Evolutionary conservation across 2,329 filamentous ascomycete genomes (phyloP).

Genomic region (Dactylonectria estremocensis): DNA sequence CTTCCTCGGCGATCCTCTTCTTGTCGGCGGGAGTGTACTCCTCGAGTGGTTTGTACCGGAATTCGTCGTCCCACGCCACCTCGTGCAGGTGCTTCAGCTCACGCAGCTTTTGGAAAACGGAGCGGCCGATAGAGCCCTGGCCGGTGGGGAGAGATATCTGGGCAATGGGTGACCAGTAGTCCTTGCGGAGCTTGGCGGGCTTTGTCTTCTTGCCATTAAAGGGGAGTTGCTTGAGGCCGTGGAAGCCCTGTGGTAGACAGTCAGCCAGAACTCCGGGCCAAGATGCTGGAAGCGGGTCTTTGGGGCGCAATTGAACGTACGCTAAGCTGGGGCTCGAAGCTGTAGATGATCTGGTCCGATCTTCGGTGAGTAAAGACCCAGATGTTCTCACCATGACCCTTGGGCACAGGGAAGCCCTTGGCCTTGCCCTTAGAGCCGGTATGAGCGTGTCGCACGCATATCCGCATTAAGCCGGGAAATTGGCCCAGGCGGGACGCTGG

Average conservation of each 20-base stretch:
- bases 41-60: conserved; percentile 58
- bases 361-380: conserved; percentile 69
- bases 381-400: conserved; percentile 70
- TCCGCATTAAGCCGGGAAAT: conserved; percentile 60
- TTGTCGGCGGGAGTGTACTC: conserved; percentile 54
- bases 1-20: conserved; percentile 51
- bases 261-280: conserved; percentile 20
- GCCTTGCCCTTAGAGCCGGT: conserved; percentile 42
- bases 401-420: conserved; percentile 48
- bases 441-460: conserved; percentile 59
- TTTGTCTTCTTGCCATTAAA: conserved; percentile 79
- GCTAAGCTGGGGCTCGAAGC: conserved; percentile 61
- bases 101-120: conserved; percentile 74
- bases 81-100: conserved; percentile 76
- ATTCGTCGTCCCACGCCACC: conserved; percentile 69
- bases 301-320: conserved; percentile 54
- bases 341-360: conserved; percentile 68
- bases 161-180: conserved; percentile 76
- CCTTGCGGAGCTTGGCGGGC: conserved; percentile 74
- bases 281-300: not conserved
- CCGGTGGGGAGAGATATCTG: conserved; percentile 71
- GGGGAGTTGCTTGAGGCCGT: conserved; percentile 70
- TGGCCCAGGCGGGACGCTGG: conserved; percentile 55
- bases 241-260: conserved; percentile 51
- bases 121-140: conserved; percentile 68